Evolutionary conservation across 345 rosid species (phyloP), one percentile per base, ranked within the genome.

Genomic region (Rhodomyrtus tomentosa): DNA sequence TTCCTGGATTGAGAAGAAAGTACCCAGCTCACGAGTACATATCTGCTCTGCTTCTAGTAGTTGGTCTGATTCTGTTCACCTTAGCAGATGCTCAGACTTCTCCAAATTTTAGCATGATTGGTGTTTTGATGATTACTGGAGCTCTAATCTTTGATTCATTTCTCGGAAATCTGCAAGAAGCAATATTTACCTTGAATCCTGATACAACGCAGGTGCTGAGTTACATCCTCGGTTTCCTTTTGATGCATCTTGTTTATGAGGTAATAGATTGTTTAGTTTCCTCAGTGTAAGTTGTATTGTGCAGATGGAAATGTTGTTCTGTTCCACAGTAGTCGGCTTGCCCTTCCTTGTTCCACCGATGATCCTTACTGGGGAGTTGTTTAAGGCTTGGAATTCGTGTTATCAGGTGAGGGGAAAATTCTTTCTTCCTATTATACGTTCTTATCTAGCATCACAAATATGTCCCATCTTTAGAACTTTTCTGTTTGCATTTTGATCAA

Each of bases 241-340:
- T 54, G 76, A 54, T 38, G 56, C 55, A 62, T 32, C 80, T 45
- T 73, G 40, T 48, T 10, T 51, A 29, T 52, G 55, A 32, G 59
- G 7, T 56, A 59, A 55, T 42, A 82, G 56, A 55, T 25, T 40
- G 24, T 32, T 5, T 20, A 9, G 52, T 48, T 49, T 55, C 21
- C 42, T 15, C 18, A 22, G 50, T 10, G 21, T 83, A 32, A 36
- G 2, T 13, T 22, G 27, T 48, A 25, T 79, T 25, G 10, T 54
- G 62, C 90, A 95, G 99, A 95, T 94, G 94, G 98, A 97, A 91
- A 95, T 97, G 96, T 91, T 97, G 73, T 95, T 97, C 87, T 95
- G 99, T 89, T 94, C 98, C 8, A 95, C 99, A 0, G 93, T 95
- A 38, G 98, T 95, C 27, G 99, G 99, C 49, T 89, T 97, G 88